Evolutionary conservation across 2,329 filamentous ascomycete species (phyloP).

Genomic region (Pseudohalonectria lignicola): DNA sequence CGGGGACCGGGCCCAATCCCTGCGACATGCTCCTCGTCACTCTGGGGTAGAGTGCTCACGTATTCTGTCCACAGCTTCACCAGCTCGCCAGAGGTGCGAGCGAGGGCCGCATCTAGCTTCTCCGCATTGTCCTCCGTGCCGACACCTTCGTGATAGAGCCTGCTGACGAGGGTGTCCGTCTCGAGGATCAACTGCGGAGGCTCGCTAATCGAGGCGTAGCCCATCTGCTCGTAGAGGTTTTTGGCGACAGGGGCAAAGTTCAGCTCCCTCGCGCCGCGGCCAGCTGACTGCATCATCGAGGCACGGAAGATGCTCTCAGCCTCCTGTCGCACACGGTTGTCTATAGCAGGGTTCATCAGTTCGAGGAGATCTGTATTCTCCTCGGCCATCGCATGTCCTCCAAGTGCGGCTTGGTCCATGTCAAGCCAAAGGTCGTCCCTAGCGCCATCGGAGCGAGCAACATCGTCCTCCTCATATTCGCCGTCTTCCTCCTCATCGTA

Average conservation of each 20-base stretch:
- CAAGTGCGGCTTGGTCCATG: slow-evolving; percentile 36
- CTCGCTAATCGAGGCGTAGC: slow-evolving; percentile 54
- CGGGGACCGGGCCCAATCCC: slow-evolving; percentile 55
- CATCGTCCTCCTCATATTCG: slow-evolving; percentile 17
- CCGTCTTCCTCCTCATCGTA: slow-evolving; percentile 17
- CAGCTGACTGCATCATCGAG: slow-evolving; percentile 32
- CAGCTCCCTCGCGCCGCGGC: slow-evolving; percentile 35
- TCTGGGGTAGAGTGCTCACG: slow-evolving; percentile 32
- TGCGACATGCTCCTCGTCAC: slow-evolving; percentile 41
- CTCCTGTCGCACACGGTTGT: slow-evolving; percentile 39
- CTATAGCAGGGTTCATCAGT: slow-evolving; percentile 43
- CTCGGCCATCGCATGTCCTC: too few species aligned
- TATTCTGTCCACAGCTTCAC: slow-evolving; percentile 45
- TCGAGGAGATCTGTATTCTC: slow-evolving; percentile 47
- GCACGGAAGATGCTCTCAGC: slow-evolving; percentile 45
- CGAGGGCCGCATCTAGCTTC: slow-evolving; percentile 43
- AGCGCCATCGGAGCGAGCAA: slow-evolving; percentile 16
- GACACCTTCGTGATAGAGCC: slow-evolving; percentile 52
- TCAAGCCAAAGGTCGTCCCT: slow-evolving; percentile 39
- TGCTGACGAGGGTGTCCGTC: slow-evolving; percentile 61
- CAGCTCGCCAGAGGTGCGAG: slow-evolving; percentile 39
- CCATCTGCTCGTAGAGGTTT: slow-evolving; percentile 50
- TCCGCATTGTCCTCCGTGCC: slow-evolving; percentile 43
- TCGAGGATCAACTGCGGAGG: slow-evolving; percentile 59
- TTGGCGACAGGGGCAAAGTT: slow-evolving; percentile 63